phyloP scores from a whole-genome alignment of 2,329 filamentous ascomycete species.

The Chaetomiaceae sp. region DNA sequence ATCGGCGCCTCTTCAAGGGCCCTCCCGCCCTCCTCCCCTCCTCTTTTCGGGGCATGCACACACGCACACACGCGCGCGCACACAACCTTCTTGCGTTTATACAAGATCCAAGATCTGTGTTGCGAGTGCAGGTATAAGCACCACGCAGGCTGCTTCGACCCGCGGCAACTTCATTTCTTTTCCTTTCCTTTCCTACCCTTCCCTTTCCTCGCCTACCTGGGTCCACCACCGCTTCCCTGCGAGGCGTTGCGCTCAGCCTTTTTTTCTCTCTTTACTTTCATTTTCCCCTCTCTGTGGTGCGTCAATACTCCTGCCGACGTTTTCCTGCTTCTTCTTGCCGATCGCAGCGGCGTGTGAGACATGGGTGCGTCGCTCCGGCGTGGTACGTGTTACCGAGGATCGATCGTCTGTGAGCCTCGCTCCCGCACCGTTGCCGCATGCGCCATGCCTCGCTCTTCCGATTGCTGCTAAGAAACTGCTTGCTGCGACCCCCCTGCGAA shows the following conservation, averaged over 20 bases:
- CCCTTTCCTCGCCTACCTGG: neutral
- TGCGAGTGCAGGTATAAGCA: constrained; percentile 6
- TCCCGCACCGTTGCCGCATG: constrained; percentile 31
- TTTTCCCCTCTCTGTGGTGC: constrained; percentile 1
- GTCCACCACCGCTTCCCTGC: neutral
- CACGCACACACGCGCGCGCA: no score
- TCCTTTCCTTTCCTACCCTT: neutral
- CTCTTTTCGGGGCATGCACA: constrained; percentile 2
- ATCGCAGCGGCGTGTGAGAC: constrained; percentile 18
- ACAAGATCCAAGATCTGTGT: constrained; percentile 3
- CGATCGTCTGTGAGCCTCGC: constrained; percentile 27
- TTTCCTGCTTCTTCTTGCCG: constrained; percentile 2
- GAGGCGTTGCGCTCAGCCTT: neutral
- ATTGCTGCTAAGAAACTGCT: constrained; percentile 30
- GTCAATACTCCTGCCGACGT: constrained; percentile 3
- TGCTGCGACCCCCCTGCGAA: constrained; percentile 35
- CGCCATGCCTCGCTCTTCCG: constrained; percentile 35
- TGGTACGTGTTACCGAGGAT: constrained; percentile 32
- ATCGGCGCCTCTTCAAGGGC: constrained; percentile 11
- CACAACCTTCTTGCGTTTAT: constrained; percentile 2
- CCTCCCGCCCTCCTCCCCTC: constrained; percentile 2
- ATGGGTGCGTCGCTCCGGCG: constrained; percentile 34
- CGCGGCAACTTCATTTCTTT: neutral
- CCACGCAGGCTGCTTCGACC: neutral
- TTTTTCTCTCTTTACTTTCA: neutral